Base-by-base conservation (phyloP, 2,329 filamentous ascomycete genomes). In the Karstenula rhodostoma region DNA sequence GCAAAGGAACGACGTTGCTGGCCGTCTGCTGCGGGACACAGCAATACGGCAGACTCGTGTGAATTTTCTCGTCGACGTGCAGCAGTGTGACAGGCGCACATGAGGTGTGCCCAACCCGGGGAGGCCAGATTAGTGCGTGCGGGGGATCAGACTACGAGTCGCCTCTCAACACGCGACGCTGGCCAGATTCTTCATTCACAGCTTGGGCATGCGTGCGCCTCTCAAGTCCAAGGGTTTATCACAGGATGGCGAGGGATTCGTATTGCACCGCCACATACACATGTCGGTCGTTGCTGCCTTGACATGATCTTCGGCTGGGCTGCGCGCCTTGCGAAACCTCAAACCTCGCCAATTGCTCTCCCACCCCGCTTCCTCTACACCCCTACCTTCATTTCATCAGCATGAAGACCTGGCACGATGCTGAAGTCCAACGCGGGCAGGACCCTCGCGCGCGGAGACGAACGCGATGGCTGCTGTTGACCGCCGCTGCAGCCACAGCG, bases 191-290 rank as follows among this genome's bases (percentile, higher is more conserved):
- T n/a, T 22, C 3, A 19, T 56, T 37, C 43, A 40, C 19, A 10
- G 32, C 1, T 23, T 12, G 22, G 22, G 17, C 37, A n/a, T 55
- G 22, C 52, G 27, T 32, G 25, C 33, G 51, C 37, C 13, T 13
- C 46, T 35, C 25, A 23, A 12, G 19, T 25, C 5, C 22, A 25
- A 10, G n/a, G 32, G 22, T 10, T 8, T n/a, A n/a, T n/a, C n/a
- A n/a, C n/a, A n/a, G n/a, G n/a, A 56, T 49, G 7, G 54, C 29
- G 22, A 4, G 17, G 8, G 8, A 29, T 12, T 12, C 35, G 27
- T 15, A 12, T 19, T 50, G 54, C 57, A 59, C 57, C 44, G 57
- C 57, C 57, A 59, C 57, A 55, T 23, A 29, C 15, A 42, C 46
- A n/a, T 43, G 8, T 35, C 35, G 13, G 23, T 43, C 25, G 51